Conservation (phyloP, 176 grass and related monocot genomes). For the Triticum urartu region DNA sequence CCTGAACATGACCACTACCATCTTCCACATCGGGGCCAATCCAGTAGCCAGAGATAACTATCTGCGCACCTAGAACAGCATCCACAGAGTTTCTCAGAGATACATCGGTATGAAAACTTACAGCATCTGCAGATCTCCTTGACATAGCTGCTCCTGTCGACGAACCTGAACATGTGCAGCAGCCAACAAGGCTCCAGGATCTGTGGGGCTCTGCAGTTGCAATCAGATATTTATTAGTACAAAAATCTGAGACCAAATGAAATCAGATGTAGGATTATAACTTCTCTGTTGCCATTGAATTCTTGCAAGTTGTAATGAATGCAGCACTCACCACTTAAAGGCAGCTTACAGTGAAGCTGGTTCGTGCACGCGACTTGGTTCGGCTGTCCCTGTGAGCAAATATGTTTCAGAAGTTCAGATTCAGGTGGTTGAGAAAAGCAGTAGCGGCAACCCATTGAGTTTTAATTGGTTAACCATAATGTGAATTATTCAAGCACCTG, state of each 20-base stretch:
- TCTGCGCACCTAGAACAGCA: background rate
- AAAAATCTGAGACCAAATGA: background rate
- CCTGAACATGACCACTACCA: constrained; percentile 55
- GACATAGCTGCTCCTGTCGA: background rate
- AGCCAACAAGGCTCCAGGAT: background rate
- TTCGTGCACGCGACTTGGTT: too few species aligned
- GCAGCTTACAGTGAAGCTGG: background rate
- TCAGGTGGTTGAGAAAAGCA: background rate
- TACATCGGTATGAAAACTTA: background rate
- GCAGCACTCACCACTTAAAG: background rate
- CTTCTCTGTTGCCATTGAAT: background rate
- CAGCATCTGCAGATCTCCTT: background rate
- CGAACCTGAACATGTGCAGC: constrained; percentile 2
- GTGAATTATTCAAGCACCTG: background rate
- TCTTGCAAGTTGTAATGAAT: background rate
- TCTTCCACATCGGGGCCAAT: constrained; percentile 56
- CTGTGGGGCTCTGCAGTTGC: background rate
- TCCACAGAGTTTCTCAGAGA: background rate
- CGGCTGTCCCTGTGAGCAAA: constrained; percentile 7
- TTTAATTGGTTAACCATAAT: background rate
- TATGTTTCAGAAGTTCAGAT: background rate
- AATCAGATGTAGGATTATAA: background rate
- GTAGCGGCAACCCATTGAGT: background rate
- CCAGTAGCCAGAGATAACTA: constrained; percentile 56
- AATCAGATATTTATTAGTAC: background rate